Base-by-base conservation (phyloP, 768 basidiomycete species). In the Suillus tomentosus region DNA sequence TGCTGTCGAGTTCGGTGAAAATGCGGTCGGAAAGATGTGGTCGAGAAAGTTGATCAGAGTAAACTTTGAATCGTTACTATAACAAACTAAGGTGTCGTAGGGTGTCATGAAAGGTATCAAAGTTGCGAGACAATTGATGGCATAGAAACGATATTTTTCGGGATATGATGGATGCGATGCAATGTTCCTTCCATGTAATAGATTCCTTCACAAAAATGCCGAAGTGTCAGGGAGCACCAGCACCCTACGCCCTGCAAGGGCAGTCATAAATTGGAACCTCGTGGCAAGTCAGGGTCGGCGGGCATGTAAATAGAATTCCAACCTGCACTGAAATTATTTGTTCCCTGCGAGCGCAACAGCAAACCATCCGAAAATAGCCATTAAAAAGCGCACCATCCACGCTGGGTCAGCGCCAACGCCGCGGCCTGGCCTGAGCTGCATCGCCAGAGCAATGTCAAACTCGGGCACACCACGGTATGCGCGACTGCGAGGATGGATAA, bases 291-390 rank as follows among this genome's bases (percentile, higher is more conserved):
- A 54, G 53, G 53, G 53, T 54, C 53, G 43, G 58, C 43, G 58
- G 43, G 58, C 43, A 40, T 54, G 7, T 5, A 36, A 53, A 54
- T 36, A 54, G 19, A 36, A 54, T 54, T n/a, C 53, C 34, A 36
- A 17, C 19, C 19, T 36, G 53, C 34, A 54, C 11, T n/a, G 36
- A 10, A 54, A 0, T 71, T 58, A 76, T 34, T 64, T 66, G 31
- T 73, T 76, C 45, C 82, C 76, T 37, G 82, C 79, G 63, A 86
- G 76, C 48, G 88, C 78, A 37, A 91, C 82, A 48, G 87, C 83
- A 66, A 92, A 80, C 90, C 90, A 92, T 27, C 90, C 90, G 73
- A 89, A 91, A 75, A 91, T 82, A 37, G 86, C 80, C 90, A 92
- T 91, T 75, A 92, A 74, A 72, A 90, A 92, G 64, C 90, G 78